Evolutionary conservation across 1,139 yeast genomes (phyloP).

Genomic region (Candida tropicalis): DNA sequence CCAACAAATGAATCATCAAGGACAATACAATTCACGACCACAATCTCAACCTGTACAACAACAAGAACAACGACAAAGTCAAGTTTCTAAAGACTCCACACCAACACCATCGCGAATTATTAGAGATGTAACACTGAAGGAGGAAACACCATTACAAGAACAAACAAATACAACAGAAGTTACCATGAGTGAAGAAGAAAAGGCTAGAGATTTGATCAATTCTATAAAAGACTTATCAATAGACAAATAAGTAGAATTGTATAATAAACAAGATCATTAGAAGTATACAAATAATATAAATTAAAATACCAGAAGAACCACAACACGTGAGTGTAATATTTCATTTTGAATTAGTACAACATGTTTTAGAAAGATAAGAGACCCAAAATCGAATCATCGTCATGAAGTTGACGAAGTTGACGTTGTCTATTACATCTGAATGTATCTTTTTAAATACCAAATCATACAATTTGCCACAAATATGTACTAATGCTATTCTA

Average conservation of each 20-base stretch:
- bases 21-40: not conserved
- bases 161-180: not conserved
- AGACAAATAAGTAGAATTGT: slow-evolving; percentile 1
- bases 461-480: too few species aligned
- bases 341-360: too few species aligned
- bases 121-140: not conserved
- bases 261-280: not conserved
- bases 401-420: too few species aligned
- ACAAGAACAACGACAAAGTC: not conserved
- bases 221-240: slow-evolving; percentile 6
- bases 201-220: slow-evolving; percentile 5
- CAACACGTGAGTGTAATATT: too few species aligned
- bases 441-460: too few species aligned
- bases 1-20: not conserved
- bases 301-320: too few species aligned
- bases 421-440: too few species aligned
- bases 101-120: not conserved
- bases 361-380: too few species aligned
- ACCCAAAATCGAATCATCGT: too few species aligned
- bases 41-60: not conserved
- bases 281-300: not conserved
- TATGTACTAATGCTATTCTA: too few species aligned
- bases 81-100: not conserved
- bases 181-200: slow-evolving; percentile 6
- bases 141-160: not conserved